Conservation (phyloP, 108 stramenopile species). For the Epipyxis sp. region DNA sequence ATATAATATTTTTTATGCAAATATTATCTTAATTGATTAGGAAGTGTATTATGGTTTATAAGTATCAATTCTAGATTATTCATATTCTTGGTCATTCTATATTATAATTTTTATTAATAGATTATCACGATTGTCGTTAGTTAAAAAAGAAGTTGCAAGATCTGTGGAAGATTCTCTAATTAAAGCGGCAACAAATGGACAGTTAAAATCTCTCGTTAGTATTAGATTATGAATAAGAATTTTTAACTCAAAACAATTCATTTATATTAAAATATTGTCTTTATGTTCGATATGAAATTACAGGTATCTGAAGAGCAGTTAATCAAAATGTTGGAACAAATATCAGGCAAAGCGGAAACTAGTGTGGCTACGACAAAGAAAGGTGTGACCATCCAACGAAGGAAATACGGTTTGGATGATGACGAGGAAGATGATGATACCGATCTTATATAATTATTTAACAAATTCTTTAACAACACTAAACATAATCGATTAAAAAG, state of each 20-base stretch:
- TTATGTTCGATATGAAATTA: background rate
- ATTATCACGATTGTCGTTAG: background rate
- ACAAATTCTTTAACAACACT: background rate
- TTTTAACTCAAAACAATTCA: background rate
- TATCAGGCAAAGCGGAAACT: background rate
- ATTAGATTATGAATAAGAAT: background rate
- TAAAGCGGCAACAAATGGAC: slow-evolving; percentile 9
- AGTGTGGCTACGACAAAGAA: background rate
- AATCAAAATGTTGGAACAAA: slow-evolving; percentile 1
- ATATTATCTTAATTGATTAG: no score
- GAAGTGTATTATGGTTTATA: no score
- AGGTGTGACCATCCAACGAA: background rate
- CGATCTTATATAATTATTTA: background rate
- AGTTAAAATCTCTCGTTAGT: no score
- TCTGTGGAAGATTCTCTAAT: slow-evolving; percentile 15
- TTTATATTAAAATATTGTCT: background rate
- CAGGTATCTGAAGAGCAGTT: background rate
- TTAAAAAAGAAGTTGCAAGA: background rate
- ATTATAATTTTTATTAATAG: background rate
- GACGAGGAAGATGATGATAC: slow-evolving; percentile 12
- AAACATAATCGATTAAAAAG: no score
- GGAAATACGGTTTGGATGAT: slow-evolving; percentile 5
- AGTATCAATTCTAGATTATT: no score
- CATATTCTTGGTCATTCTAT: no score
- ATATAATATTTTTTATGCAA: background rate